Evolutionary conservation across 225 moss, liverwort and hornwort genomes (phyloP), one percentile per base, ranked within the genome.

Genomic region (Takakia lepidozioides): DNA sequence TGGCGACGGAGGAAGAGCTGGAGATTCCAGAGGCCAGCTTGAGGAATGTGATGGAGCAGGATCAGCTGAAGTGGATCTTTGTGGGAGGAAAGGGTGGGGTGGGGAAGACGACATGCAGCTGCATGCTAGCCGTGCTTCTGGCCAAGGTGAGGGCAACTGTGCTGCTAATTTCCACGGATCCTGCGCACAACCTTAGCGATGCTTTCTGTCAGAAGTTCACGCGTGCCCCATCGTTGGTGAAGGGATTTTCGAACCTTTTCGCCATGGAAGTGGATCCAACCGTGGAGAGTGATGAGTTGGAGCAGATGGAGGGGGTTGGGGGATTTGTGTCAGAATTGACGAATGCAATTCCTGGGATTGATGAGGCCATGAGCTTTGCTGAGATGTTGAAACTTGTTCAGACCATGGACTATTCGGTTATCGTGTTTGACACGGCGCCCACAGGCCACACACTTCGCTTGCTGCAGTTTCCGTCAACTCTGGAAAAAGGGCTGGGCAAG

Each of bases 291-390:
- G 95, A 98, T 20, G 90, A 90, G 57, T 48, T 98, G 75, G 95
- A 87, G 64, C 81, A 84, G 54, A 67, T 73, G 25, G 82, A 86
- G 19, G 95, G 90, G 27, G 80, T 90, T 82, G 90, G 87, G 15
- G 80, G 89, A 13, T 78, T 98, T 25, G 87, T 98, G 2, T 83
- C 87, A 10, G 95, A 98, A 69, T 84, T 98, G 18, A 90, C 95
- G 8, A 90, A 85, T 51, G 85, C 95, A 1, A 98, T 98, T 25
- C 95, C 95, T 0, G 95, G 95, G 27, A 87, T 98, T 45, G 95
- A 98, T 18, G 95, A 98, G 65, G 95, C 95, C 25, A 98, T 98
- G 95, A 98, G 95, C 73, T 98, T 98, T 74, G 95, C 95, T 19
- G 95, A 98, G 64, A 98, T 98, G 95, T 69, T 98, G 52, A 98